Percentiles rank a stretch among this genome's conserved stretches.
phyloP scores from a whole-genome alignment of 306 rosid species.

The Leucaena leucocephala region DNA sequence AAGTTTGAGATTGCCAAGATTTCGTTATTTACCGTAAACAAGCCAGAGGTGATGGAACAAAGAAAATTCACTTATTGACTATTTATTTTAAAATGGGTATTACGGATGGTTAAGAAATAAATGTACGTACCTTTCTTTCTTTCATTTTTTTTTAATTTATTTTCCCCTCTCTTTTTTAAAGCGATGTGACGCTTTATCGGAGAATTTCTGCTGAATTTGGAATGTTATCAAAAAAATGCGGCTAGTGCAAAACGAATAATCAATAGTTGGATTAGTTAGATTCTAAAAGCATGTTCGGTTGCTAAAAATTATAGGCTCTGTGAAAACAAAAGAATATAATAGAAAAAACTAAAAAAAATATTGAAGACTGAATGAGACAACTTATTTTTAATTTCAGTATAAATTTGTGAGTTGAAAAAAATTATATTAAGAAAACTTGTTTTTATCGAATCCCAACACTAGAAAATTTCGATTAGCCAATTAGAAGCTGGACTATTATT shows the following conservation, averaged over 20 bases:
- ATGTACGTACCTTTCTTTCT: slow-evolving; percentile 23
- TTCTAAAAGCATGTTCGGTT: neutral
- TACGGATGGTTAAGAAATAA: slow-evolving; percentile 29
- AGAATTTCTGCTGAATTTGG: slow-evolving; percentile 35
- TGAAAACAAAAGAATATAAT: neutral
- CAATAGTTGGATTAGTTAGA: slow-evolving; percentile 1
- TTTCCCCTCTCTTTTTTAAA: neutral
- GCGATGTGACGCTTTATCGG: slow-evolving; percentile 46
- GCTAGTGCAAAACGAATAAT: slow-evolving; percentile 11
- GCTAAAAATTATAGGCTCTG: neutral
- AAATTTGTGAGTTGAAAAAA: no score
- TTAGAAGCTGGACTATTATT: no score
- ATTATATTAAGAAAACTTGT: no score
- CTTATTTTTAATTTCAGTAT: no score
- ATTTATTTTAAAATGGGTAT: slow-evolving; percentile 17
- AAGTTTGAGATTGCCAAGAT: slow-evolving; percentile 12
- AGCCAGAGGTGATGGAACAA: neutral
- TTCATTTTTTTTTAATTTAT: neutral
- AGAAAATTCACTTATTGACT: slow-evolving; percentile 28
- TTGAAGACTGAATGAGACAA: no score
- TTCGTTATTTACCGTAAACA: neutral
- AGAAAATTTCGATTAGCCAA: no score
- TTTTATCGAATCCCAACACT: no score
- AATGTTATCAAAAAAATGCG: slow-evolving; percentile 30
- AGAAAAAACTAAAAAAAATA: neutral